Evolutionary conservation across 495 filamentous ascomycete genomes (phyloP).

Genomic region (Daldinia vernicosa): DNA sequence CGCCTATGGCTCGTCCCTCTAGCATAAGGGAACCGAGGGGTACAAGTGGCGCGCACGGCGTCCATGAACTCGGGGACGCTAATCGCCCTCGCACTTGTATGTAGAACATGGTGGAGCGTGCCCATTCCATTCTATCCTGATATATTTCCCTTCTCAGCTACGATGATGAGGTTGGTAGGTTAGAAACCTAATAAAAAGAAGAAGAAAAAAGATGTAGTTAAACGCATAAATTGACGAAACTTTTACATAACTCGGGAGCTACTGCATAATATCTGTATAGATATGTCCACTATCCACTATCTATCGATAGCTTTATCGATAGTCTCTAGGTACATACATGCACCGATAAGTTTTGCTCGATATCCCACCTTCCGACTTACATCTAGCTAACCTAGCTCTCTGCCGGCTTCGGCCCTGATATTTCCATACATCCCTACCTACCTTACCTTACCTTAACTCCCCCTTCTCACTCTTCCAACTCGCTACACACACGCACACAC

Average conservation of each 20-base stretch:
- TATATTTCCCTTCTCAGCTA: slow-evolving; percentile 11
- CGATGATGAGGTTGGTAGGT: neutral
- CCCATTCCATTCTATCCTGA: slow-evolving; percentile 54
- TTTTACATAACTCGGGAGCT: neutral
- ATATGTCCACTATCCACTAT: too few relatives aligned
- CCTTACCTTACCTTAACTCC: neutral
- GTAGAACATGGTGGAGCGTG: slow-evolving; percentile 51
- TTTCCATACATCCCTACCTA: neutral
- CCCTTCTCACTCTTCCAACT: neutral
- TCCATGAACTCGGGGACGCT: slow-evolving; percentile 61
- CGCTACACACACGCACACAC: neutral
- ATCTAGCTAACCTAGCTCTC: neutral
- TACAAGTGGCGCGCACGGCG: slow-evolving; percentile 60
- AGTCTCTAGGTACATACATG: neutral
- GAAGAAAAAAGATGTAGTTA: neutral
- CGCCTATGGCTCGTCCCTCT: slow-evolving; percentile 37
- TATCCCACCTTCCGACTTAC: slow-evolving; percentile 1
- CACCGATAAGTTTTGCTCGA: neutral
- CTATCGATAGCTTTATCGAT: slow-evolving; percentile 1
- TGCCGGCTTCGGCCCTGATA: slow-evolving; percentile 18
- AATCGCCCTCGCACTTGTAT: slow-evolving; percentile 58
- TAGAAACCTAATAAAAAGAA: neutral
- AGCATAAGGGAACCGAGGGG: slow-evolving; percentile 50
- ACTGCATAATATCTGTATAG: neutral
- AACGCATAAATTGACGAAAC: neutral